A percentile compares a stretch with the other conserved stretches of the same genome.
These are phyloP conservation scores for Zoysia pacifica DNA, from an alignment of 176 grass and related monocot species.

Conservation along the genomic window DNA sequence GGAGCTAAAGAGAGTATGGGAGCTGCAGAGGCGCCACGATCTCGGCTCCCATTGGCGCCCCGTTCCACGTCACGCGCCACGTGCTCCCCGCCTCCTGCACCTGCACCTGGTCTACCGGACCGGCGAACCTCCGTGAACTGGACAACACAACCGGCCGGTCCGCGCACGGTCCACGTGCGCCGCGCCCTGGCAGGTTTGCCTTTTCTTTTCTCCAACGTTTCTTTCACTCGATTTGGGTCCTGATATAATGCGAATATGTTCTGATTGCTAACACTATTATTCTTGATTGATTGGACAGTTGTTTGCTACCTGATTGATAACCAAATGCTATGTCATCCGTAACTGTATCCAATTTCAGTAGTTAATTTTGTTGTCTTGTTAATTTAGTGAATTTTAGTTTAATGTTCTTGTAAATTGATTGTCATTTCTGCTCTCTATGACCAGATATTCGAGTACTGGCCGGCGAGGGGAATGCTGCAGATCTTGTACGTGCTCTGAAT, in stretches of 20 bases:
- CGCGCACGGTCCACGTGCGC: no score
- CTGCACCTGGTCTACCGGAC: no score
- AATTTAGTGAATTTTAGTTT: background rate
- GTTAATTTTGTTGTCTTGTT: background rate
- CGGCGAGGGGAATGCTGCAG: constrained; percentile 85
- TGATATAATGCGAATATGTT: background rate
- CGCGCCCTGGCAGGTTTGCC: constrained; percentile 41
- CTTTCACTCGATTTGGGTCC: background rate
- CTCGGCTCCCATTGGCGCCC: no score
- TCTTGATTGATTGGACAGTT: background rate
- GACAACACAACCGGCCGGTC: no score
- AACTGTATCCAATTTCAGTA: background rate
- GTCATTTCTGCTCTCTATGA: background rate
- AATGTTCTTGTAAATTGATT: no score
- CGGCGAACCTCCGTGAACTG: no score
- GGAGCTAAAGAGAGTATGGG: no score
- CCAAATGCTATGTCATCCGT: background rate
- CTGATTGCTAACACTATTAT: background rate
- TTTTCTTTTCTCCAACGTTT: background rate
- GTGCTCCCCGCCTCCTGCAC: no score
- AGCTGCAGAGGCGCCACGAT: no score
- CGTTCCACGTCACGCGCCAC: no score
- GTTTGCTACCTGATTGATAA: background rate
- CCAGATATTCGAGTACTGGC: constrained; percentile 89
- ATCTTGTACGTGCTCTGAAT: constrained; percentile 72